Evolutionary conservation across 2,329 filamentous ascomycete genomes (phyloP), one percentile per base, ranked within the genome.

Genomic region (Davidsoniella virescens): DNA sequence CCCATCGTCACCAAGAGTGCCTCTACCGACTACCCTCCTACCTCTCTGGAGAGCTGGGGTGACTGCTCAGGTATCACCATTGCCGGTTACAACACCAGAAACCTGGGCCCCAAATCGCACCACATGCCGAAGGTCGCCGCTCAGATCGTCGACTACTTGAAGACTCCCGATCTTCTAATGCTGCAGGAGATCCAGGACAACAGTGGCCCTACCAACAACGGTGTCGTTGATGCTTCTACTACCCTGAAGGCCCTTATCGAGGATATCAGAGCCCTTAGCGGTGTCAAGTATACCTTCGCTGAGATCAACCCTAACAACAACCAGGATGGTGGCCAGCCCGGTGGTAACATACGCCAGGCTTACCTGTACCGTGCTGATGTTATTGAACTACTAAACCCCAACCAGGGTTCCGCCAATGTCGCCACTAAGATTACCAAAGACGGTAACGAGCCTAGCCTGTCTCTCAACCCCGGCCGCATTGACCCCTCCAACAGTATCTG

Each of bases 171-270:
- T 58, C 60, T 85, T 4, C 59, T 86, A 52, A 82, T 83, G 59
- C 58, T 86, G 2, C 81, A 85, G 60, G 82, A 85, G 62, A 66
- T 85, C 43, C 82, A 84, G 62, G 82, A 85, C 59, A 68, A 80
- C 65, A 72, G 69, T 39, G 81, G 81, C 12, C 61, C 70, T 2
- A 74, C 70, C 10, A 70, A 84, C 60, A 71, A 83, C 56, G 78
- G 72, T 54, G 68, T 71, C 40, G 67, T 70, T 12, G 64, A 62
- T 39, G 75, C 76, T 40, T 78, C 80, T 58, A 47, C 69, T 42
- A 84, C 80, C 0, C 70, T 85, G 1, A 60, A 67, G 2, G 70
- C 73, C 0, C 70, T 85, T 2, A 63, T 67, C 0, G 60, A 65
- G 2, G 72, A 71, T 14, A 76, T 84, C 57, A 61, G 65, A 42